These are phyloP conservation scores for Sporormia fimetaria DNA, from an alignment of 495 filamentous ascomycete species.

Conservation along the genomic window DNA sequence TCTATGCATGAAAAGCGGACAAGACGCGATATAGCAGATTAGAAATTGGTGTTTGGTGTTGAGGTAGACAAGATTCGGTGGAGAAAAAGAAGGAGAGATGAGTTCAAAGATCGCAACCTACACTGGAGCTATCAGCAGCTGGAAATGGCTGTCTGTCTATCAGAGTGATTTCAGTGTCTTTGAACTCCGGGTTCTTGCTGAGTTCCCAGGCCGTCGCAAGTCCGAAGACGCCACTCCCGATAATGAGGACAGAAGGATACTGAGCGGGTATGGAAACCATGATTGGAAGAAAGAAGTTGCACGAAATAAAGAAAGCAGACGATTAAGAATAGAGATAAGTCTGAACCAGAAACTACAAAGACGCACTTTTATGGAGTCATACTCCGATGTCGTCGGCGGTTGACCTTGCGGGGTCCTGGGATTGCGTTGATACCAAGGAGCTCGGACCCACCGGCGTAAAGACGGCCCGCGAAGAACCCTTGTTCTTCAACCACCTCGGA, in stretches of 20 bases:
- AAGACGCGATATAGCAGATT: not conserved
- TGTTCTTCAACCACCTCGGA: too few relatives aligned
- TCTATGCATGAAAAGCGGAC: not conserved
- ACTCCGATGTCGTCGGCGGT: slow-evolving; percentile 17
- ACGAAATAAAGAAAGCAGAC: not conserved
- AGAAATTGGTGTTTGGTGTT: slow-evolving; percentile 2
- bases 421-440: not conserved
- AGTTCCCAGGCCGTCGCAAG: slow-evolving; percentile 54
- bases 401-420: not conserved
- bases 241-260: slow-evolving; percentile 37
- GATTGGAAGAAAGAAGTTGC: slow-evolving; percentile 1
- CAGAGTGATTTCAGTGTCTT: slow-evolving; percentile 42
- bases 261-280: not conserved
- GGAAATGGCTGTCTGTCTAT: slow-evolving; percentile 45
- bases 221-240: slow-evolving; percentile 57
- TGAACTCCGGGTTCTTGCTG: slow-evolving; percentile 35
- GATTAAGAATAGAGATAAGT: not conserved
- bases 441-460: not conserved
- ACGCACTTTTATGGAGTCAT: not conserved
- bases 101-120: slow-evolving; percentile 8
- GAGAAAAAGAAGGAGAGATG: not conserved
- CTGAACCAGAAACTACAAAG: not conserved
- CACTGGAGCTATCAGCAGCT: slow-evolving; percentile 24
- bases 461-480: too few relatives aligned
- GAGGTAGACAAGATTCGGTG: not conserved